A percentile compares a stretch with the other conserved stretches of the same genome.
These are phyloP conservation scores for Calycina herbarum DNA, from an alignment of 2,329 filamentous ascomycete genomes.

Conservation along the genomic window DNA sequence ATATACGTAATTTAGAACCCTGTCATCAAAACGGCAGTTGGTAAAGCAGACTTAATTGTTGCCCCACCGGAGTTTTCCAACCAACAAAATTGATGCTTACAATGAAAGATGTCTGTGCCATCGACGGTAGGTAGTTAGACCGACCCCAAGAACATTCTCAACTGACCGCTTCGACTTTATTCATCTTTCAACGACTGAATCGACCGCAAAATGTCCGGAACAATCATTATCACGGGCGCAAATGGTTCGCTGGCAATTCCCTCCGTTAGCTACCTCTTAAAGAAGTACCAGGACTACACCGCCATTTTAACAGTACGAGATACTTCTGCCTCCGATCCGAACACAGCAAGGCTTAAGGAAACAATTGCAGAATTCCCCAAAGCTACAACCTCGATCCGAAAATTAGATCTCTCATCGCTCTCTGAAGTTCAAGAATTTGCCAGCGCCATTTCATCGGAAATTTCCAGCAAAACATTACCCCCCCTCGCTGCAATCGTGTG, in stretches of 20 bases:
- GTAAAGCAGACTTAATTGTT: too few relatives aligned
- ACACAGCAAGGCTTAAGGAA: constrained; percentile 32
- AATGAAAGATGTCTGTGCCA: too few relatives aligned
- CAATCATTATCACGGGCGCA: constrained; percentile 49
- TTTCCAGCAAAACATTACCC: constrained; percentile 35
- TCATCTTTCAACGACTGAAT: background rate
- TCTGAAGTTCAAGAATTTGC: constrained; percentile 41
- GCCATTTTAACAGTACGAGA: constrained; percentile 38
- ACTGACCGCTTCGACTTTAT: background rate
- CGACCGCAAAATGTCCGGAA: constrained; percentile 4
- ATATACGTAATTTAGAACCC: too few relatives aligned
- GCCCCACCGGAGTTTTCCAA: background rate
- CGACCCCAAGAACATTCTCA: background rate
- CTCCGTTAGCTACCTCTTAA: constrained; percentile 33
- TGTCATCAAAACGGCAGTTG: too few relatives aligned
- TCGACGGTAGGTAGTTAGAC: background rate
- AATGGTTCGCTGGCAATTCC: constrained; percentile 41
- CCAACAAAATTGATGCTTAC: background rate
- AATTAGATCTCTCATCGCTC: constrained; percentile 41
- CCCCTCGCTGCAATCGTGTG: constrained; percentile 41
- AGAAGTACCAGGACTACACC: constrained; percentile 27
- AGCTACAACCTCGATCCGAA: constrained; percentile 34
- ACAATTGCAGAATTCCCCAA: constrained; percentile 28
- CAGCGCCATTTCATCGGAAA: constrained; percentile 30
- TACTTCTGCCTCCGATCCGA: constrained; percentile 31